A percentile compares a stretch with the other conserved stretches of the same genome.
Evolutionary conservation across 1,284 basidiomycete species (phyloP).

Genomic region (Moniliophthora roreri): DNA sequence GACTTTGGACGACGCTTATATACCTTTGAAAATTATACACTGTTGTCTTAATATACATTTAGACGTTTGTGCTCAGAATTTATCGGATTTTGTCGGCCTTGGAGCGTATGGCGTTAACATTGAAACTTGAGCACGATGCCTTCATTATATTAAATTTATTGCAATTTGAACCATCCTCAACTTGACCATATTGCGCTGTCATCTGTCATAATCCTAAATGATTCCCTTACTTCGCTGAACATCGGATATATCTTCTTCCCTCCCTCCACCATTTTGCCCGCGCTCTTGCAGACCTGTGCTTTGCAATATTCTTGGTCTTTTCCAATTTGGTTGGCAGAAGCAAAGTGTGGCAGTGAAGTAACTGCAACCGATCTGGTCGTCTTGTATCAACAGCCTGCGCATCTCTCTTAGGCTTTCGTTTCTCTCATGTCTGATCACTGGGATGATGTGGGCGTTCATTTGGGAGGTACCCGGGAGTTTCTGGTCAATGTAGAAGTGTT

Average conservation of each 20-base stretch:
- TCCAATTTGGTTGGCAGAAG: not conserved
- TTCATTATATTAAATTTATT: slow-evolving; percentile 1
- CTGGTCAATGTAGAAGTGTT: slow-evolving; percentile 62
- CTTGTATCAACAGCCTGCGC: not conserved
- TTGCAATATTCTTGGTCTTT: not conserved
- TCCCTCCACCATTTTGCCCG: not conserved
- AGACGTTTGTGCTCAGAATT: not conserved
- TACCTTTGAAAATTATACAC: not conserved
- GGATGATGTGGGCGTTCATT: slow-evolving; percentile 21
- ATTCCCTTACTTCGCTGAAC: too few species aligned
- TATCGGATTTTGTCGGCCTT: not conserved
- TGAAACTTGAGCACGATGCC: not conserved
- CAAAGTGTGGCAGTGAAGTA: not conserved
- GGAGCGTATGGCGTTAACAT: not conserved
- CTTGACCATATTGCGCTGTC: slow-evolving; percentile 5
- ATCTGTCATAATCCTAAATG: not conserved
- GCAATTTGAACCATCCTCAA: not conserved
- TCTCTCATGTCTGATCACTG: slow-evolving; percentile 26
- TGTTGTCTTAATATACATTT: slow-evolving; percentile 2
- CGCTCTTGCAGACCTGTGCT: too few species aligned
- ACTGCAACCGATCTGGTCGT: not conserved
- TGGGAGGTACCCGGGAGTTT: slow-evolving; percentile 33
- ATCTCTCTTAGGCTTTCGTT: not conserved
- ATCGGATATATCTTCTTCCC: not conserved
- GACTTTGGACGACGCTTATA: not conserved